Evolutionary conservation across 1,284 basidiomycete species (phyloP).

Genomic region (Sporisorium graminicola): DNA sequence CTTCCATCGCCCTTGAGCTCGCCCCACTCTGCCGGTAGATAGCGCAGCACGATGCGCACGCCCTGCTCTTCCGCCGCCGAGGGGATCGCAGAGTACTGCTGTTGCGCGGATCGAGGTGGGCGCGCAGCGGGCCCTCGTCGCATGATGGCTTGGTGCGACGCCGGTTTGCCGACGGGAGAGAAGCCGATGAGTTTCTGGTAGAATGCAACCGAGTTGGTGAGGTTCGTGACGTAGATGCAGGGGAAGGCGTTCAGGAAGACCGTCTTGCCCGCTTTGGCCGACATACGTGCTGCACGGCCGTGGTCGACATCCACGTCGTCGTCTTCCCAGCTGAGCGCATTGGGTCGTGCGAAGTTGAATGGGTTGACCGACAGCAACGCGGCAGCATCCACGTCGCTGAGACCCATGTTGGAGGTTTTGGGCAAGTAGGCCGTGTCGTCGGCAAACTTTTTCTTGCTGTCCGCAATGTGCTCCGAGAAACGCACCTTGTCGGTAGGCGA

Average conservation of each 20-base stretch:
- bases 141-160: conserved; percentile 38
- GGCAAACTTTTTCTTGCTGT: conserved; percentile 45
- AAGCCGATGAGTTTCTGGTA: conserved; percentile 52
- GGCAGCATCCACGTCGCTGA: conserved; percentile 44
- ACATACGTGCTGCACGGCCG: conserved; percentile 8
- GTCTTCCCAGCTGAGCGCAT: conserved; percentile 39
- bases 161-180: conserved; percentile 44
- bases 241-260: conserved; percentile 44
- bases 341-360: conserved; percentile 34
- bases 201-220: conserved; percentile 41
- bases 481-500: conserved; percentile 27
- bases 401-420: conserved; percentile 56
- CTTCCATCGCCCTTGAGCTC: conserved; percentile 46
- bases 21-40: conserved; percentile 46
- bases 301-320: conserved; percentile 50
- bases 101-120: conserved; percentile 23
- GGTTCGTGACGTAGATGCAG: conserved; percentile 43
- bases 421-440: conserved; percentile 47
- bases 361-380: conserved; percentile 44
- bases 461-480: conserved; percentile 37
- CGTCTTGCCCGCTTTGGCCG: conserved; percentile 22
- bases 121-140: conserved; percentile 40
- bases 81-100: conserved; percentile 40
- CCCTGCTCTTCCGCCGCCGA: conserved; percentile 38
- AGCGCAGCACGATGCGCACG: conserved; percentile 42